phyloP scores from a whole-genome alignment of 1,284 basidiomycete species.

The Retiboletus flavoniger region DNA sequence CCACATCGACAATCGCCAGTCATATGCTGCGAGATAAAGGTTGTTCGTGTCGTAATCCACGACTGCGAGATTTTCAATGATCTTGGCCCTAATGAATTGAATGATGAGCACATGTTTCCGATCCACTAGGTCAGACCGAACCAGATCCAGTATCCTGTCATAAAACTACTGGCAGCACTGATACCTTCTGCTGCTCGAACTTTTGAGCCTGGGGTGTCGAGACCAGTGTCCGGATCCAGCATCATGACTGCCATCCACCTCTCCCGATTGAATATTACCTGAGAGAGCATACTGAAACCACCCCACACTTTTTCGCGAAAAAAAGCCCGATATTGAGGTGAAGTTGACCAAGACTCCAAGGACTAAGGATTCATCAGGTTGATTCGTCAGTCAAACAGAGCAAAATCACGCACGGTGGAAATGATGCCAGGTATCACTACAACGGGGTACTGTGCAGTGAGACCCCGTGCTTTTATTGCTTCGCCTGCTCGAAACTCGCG shows the following conservation, averaged over 20 bases:
- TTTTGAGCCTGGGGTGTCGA: conserved; percentile 89
- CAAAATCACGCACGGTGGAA: conserved; percentile 54
- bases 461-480: conserved; percentile 61
- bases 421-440: conserved; percentile 80
- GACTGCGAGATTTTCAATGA: conserved; percentile 91
- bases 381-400: not conserved
- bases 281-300: conserved; percentile 81
- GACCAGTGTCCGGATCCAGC: conserved; percentile 88
- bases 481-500: conserved; percentile 86
- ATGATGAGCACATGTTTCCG: not conserved
- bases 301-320: conserved; percentile 90
- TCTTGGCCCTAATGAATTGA: conserved; percentile 66
- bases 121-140: conserved; percentile 26
- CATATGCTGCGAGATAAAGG: conserved; percentile 83
- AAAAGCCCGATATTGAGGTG: conserved; percentile 73
- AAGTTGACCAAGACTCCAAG: conserved; percentile 84
- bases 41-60: conserved; percentile 92
- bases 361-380: conserved; percentile 44
- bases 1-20: conserved; percentile 89
- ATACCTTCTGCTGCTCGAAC: conserved; percentile 91
- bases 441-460: conserved; percentile 75
- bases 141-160: conserved; percentile 97
- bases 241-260: conserved; percentile 89
- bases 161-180: conserved; percentile 88
- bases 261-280: conserved; percentile 82